These are phyloP conservation scores for Zhuliangozyma parablackwelliae DNA, from an alignment of 1,139 yeast species.

Conservation along the genomic window DNA sequence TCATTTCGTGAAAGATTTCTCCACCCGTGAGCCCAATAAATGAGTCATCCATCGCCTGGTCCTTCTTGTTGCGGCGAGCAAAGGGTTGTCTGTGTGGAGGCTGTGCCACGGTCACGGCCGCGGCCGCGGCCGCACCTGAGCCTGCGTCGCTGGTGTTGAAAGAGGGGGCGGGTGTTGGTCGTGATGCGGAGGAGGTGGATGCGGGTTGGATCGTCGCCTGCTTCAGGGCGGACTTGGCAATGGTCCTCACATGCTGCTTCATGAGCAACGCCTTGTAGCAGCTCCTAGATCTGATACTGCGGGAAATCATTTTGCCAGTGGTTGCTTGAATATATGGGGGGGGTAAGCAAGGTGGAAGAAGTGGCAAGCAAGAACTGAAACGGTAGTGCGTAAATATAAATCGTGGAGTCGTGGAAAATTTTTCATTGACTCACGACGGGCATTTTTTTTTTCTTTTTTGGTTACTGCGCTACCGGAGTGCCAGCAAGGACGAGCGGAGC, in stretches of 20 bases:
- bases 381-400: neutral
- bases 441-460: too few species aligned
- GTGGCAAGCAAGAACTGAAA: too few species aligned
- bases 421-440: neutral
- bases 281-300: slow-evolving; percentile 8
- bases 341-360: neutral
- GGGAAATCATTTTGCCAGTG: slow-evolving; percentile 10
- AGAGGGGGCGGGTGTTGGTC: slow-evolving; percentile 40
- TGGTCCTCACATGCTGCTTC: slow-evolving; percentile 18
- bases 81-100: slow-evolving; percentile 4
- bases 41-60: slow-evolving; percentile 63
- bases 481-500: too few species aligned
- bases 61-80: slow-evolving; percentile 4
- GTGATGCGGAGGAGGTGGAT: slow-evolving; percentile 17
- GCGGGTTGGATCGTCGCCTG: slow-evolving; percentile 27
- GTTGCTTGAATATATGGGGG: neutral
- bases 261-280: slow-evolving; percentile 6
- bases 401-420: neutral
- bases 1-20: slow-evolving; percentile 97
- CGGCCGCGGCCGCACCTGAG: slow-evolving; percentile 17
- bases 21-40: slow-evolving; percentile 96
- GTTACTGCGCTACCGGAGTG: too few species aligned
- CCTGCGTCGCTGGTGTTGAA: slow-evolving; percentile 26
- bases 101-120: slow-evolving; percentile 5
- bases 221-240: slow-evolving; percentile 29